These are phyloP conservation scores for Phylloporus sp. DNA, from an alignment of 768 basidiomycete genomes.

Conservation along the genomic window DNA sequence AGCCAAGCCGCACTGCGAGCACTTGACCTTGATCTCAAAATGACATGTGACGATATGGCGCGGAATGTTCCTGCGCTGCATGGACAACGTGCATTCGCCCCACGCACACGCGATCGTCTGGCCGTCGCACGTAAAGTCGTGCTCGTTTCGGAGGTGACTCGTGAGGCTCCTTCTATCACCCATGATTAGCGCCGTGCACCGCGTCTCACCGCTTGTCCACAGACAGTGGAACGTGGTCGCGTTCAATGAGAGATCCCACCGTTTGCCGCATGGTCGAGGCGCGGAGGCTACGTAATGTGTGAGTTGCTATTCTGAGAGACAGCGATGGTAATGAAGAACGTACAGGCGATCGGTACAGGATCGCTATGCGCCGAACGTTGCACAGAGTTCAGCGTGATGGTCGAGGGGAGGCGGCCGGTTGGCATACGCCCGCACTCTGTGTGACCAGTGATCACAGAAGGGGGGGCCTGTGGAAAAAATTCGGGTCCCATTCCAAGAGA, in stretches of 20 bases:
- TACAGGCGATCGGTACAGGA: conserved; percentile 11
- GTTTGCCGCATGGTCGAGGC: conserved; percentile 7
- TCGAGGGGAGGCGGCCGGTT: neutral
- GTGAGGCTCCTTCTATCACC: conserved; percentile 19
- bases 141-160: conserved; percentile 18
- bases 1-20: conserved; percentile 10
- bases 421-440: neutral
- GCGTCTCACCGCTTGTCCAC: conserved; percentile 13
- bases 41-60: conserved; percentile 24
- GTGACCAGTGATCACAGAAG: neutral
- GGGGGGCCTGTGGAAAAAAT: neutral
- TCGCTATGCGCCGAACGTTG: neutral
- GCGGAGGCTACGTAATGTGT: conserved; percentile 8
- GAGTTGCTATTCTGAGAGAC: neutral
- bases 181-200: conserved; percentile 11
- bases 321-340: neutral
- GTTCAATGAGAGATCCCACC: conserved; percentile 1
- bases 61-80: conserved; percentile 26
- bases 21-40: conserved; percentile 21
- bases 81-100: conserved; percentile 7
- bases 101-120: conserved; percentile 13
- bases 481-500: neutral
- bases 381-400: neutral
- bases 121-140: conserved; percentile 19
- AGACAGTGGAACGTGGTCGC: conserved; percentile 15